Base-by-base conservation (phyloP, 371 early-diverging fungal species). In the Quaeritorhiza haematococci region DNA sequence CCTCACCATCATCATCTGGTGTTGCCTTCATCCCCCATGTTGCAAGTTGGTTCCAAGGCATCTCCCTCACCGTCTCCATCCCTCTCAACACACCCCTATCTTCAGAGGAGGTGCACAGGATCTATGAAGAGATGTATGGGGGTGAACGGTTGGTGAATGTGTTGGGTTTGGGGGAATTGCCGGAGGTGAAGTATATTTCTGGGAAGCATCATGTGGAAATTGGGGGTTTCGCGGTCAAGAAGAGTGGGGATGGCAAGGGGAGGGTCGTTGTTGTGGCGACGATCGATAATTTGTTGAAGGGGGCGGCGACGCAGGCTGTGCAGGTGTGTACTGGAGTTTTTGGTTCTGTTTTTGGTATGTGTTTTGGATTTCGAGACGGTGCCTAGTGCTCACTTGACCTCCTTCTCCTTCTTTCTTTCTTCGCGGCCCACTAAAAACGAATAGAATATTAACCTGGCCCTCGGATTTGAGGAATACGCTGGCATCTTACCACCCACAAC, bases 271-370 rank as follows among this genome's bases (percentile, higher is more conserved):
- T 96, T n/a, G 84, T 90, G 13, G 86, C 90, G 6, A 94, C 94
- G n/a, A 86, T 96, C 42, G 96, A 96, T 68, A 96, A 96, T 57
- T 63, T 96, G 63, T 79, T 94, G 57, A 97, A 97, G 83, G 98
- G 96, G 6, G 95, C 95, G 26, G 95, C 95, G 15, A 96, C 95
- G 26, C 97, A 97, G 75, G 93, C 94, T 7, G 66, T 95, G 38
- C 97, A 96, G 83, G 73, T 73, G 35, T 34, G 59, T 59, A 33
- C 5, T 34, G 8, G 41, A 30, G 8, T 53, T 29, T 26, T 13
- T 41, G 17, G 27, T 50, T 38, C 8, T 43, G 23, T 23, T 45
- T 3, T 23, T 53, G 47, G 26, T 4, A 24, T 21, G 5, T 27
- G 24, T 30, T 49, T 29, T 41, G 15, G 23, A 17, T 49, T 7